phyloP scores from a whole-genome alignment of 2,329 filamentous ascomycete species.

The Aspergillus awamori region DNA sequence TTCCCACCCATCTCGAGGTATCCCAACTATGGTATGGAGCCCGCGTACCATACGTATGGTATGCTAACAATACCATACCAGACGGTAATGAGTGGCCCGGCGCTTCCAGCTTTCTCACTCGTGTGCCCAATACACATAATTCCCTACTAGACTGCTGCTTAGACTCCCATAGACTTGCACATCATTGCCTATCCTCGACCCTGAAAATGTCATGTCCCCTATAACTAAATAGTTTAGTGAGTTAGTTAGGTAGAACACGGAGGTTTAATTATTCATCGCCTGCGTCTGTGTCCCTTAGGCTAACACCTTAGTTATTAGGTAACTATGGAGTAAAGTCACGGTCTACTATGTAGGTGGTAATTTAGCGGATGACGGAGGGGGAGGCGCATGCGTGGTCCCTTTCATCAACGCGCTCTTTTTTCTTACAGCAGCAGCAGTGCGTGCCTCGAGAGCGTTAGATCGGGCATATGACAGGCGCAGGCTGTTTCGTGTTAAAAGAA shows the following conservation, averaged over 20 bases:
- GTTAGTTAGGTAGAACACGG: not conserved
- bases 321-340: no score
- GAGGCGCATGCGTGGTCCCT: not conserved
- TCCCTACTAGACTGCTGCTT: conserved; percentile 8
- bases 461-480: conserved; percentile 3
- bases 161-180: conserved; percentile 10
- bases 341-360: no score
- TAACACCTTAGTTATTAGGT: not conserved
- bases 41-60: conserved; percentile 1
- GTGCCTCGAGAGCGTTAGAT: not conserved
- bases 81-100: conserved; percentile 1
- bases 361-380: not conserved
- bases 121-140: conserved; percentile 6
- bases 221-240: not conserved
- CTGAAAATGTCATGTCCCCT: conserved; percentile 1
- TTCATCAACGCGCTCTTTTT: not conserved
- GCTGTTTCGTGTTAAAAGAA: conserved; percentile 3
- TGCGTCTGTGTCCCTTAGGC: not conserved
- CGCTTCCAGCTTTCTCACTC: not conserved
- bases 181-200: conserved; percentile 7
- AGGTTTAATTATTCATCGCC: not conserved
- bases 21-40: not conserved
- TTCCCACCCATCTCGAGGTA: conserved; percentile 1
- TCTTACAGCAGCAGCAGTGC: no score
- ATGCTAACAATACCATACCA: conserved; percentile 7